A percentile compares a stretch with the other conserved stretches of the same genome.
phyloP scores from a whole-genome alignment of 2,329 filamentous ascomycete species.

The Epichloe uncinata region DNA sequence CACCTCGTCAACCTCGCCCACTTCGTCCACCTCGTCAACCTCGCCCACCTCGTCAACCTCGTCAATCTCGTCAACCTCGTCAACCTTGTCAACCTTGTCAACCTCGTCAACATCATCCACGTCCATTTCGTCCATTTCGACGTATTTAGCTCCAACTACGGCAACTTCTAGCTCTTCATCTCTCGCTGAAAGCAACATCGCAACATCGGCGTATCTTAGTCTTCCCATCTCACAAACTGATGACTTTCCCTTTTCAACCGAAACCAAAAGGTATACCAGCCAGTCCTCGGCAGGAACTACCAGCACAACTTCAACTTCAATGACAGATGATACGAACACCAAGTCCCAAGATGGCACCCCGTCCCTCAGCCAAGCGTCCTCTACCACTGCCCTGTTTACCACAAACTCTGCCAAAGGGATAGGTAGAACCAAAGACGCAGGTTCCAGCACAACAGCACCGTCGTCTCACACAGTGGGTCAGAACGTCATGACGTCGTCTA shows the following conservation, averaged over 20 bases:
- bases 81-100: too few species aligned
- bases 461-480: not conserved
- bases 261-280: too few species aligned
- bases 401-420: not conserved
- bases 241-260: not conserved
- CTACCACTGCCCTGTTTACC: not conserved
- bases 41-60: not conserved
- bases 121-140: not conserved
- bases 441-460: not conserved
- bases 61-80: not conserved
- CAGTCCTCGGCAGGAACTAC: not conserved
- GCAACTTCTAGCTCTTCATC: too few species aligned
- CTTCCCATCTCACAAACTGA: not conserved
- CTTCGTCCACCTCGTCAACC: accelerated
- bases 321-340: not conserved
- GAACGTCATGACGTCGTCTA: not conserved
- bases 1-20: not conserved
- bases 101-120: not conserved
- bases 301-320: not conserved
- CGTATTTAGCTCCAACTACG: not conserved
- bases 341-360: not conserved
- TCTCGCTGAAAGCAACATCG: not conserved
- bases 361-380: not conserved
- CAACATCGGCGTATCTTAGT: not conserved
- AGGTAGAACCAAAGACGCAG: not conserved